A percentile compares a stretch with the other conserved stretches of the same genome.
These are phyloP conservation scores for Trypanosoma melophagium DNA, from an alignment of 208 protist genomes.

Conservation along the genomic window DNA sequence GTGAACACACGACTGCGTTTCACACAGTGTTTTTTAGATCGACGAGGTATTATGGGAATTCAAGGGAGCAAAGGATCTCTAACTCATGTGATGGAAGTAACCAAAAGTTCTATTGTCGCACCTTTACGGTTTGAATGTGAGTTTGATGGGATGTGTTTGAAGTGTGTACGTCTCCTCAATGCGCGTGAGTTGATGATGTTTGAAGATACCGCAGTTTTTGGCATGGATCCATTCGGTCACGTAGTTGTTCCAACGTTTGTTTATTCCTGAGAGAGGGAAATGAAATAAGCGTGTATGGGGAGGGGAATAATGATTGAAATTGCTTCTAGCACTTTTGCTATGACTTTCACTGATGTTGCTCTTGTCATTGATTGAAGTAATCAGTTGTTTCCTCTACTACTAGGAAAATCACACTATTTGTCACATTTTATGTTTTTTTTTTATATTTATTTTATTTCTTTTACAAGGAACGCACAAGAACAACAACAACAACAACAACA, in stretches of 20 bases:
- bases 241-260: constrained; percentile 44
- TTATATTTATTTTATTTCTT: constrained; percentile 22
- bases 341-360: not conserved
- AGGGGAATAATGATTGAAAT: not conserved
- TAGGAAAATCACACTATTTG: not conserved
- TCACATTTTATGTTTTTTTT: not conserved
- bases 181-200: constrained; percentile 8
- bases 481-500: not conserved
- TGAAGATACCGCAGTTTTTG: constrained; percentile 16
- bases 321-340: not conserved
- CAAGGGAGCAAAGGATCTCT: not conserved
- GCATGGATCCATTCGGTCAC: constrained; percentile 41
- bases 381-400: not conserved
- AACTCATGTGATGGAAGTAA: constrained; percentile 17
- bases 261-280: constrained; percentile 25
- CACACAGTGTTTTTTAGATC: constrained; percentile 9
- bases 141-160: constrained; percentile 28
- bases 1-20: constrained; percentile 70
- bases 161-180: constrained; percentile 11
- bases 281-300: not conserved
- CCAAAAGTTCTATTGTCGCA: constrained; percentile 20
- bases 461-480: not conserved
- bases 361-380: not conserved
- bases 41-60: not conserved
- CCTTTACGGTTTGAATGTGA: constrained; percentile 11